phyloP scores from a whole-genome alignment of 345 rosid species.

The Heritiera littoralis region DNA sequence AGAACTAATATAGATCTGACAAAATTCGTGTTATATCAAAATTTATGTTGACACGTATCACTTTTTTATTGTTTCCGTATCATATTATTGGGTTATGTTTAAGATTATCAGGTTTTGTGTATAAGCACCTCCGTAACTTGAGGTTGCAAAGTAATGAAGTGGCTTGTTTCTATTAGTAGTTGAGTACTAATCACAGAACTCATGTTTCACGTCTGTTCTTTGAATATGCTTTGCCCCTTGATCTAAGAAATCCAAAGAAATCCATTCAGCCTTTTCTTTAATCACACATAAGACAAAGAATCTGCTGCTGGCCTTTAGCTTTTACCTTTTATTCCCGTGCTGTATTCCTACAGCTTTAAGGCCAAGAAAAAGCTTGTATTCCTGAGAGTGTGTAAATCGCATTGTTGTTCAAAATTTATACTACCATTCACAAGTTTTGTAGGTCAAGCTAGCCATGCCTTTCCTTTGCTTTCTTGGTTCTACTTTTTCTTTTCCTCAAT shows the following conservation, averaged over 20 bases:
- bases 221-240: slow-evolving; percentile 3
- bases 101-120: no score
- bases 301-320: neutral
- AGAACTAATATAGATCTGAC: no score
- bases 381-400: neutral
- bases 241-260: neutral
- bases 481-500: no score
- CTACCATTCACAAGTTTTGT: no score
- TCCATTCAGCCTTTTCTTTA: neutral
- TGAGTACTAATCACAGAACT: neutral
- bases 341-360: neutral
- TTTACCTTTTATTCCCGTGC: neutral
- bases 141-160: neutral
- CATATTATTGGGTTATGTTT: no score
- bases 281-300: neutral
- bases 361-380: neutral
- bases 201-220: neutral
- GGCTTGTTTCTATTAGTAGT: no score
- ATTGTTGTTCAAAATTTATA: no score
- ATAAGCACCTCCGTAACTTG: neutral
- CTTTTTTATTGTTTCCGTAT: no score
- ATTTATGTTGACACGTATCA: no score
- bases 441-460: no score
- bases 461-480: no score
- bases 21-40: no score